phyloP scores from a whole-genome alignment of 2,329 filamentous ascomycete species.

The Aurifilum marmelostoma region DNA sequence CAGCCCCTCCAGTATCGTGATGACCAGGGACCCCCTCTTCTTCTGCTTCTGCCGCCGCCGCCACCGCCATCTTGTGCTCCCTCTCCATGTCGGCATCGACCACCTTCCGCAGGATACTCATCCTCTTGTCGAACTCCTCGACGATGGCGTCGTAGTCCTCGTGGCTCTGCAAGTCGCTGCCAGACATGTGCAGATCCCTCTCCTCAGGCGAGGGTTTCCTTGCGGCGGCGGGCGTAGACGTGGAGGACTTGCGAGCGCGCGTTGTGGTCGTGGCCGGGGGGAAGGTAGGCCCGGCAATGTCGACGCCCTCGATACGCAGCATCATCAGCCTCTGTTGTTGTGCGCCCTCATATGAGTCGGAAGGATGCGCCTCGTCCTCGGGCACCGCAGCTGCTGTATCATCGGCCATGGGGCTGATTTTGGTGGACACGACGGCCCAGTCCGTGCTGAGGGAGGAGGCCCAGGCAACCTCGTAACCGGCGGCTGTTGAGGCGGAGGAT shows the following conservation, averaged over 20 bases:
- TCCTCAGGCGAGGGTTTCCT: constrained; percentile 28
- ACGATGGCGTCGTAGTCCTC: constrained; percentile 54
- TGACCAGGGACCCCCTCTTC: neutral
- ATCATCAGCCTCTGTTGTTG: constrained; percentile 54
- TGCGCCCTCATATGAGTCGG: constrained; percentile 26
- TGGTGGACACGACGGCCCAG: constrained; percentile 65
- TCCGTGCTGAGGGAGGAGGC: constrained; percentile 73
- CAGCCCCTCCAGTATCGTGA: neutral
- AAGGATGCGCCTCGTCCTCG: constrained; percentile 31
- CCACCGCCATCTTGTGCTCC: constrained; percentile 38
- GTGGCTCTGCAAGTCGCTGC: constrained; percentile 6
- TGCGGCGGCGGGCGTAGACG: neutral
- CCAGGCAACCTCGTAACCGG: constrained; percentile 60
- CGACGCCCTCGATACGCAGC: constrained; percentile 63
- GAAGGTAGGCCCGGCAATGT: constrained; percentile 33
- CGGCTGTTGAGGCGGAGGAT: neutral
- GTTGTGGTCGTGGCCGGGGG: neutral
- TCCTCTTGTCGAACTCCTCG: constrained; percentile 61
- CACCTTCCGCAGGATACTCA: constrained; percentile 58
- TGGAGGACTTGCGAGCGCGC: constrained; percentile 36
- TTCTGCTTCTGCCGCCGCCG: constrained; percentile 11
- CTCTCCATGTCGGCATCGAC: constrained; percentile 55
- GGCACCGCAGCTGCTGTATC: constrained; percentile 37
- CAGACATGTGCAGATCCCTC: constrained; percentile 20
- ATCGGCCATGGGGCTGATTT: constrained; percentile 45